Evolutionary conservation across 139 green algal species (phyloP).

Genomic region (Desmodesmus armatus): DNA sequence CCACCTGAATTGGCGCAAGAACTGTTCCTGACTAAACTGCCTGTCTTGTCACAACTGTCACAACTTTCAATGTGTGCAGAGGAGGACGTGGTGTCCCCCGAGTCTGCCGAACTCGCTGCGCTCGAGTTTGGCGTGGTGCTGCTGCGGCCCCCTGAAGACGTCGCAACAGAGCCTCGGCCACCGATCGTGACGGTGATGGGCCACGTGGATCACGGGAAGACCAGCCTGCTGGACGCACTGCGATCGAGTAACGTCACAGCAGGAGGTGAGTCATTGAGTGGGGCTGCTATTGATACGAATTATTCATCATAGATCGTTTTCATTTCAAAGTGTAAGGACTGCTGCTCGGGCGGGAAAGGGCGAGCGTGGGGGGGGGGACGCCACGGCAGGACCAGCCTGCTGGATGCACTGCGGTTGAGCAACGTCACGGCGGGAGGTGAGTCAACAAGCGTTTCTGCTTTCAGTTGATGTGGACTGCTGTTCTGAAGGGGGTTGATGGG

Average conservation of each 20-base stretch:
- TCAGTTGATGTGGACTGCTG: no score
- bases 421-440: constrained; percentile 78
- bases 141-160: constrained; percentile 38
- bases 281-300: no score
- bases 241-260: constrained; percentile 86
- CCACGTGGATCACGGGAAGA: constrained; percentile 98
- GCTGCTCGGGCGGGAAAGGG: no score
- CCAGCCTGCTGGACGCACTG: constrained; percentile 90
- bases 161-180: constrained; percentile 66
- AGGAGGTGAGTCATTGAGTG: constrained; percentile 45
- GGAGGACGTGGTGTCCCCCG: constrained; percentile 52
- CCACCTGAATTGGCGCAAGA: background rate
- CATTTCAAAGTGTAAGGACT: no score
- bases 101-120: constrained; percentile 78
- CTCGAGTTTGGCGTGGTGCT: constrained; percentile 70
- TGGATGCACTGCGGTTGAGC: constrained; percentile 89
- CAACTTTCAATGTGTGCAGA: background rate
- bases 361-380: no score
- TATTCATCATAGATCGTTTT: no score
- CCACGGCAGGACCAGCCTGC: constrained; percentile 94
- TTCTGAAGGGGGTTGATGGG: no score
- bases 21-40: background rate
- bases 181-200: constrained; percentile 94
- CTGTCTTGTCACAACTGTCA: background rate
- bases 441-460: no score